Evolutionary conservation across 305 asterid species (phyloP).

Genomic region (Striga hermonthica): DNA sequence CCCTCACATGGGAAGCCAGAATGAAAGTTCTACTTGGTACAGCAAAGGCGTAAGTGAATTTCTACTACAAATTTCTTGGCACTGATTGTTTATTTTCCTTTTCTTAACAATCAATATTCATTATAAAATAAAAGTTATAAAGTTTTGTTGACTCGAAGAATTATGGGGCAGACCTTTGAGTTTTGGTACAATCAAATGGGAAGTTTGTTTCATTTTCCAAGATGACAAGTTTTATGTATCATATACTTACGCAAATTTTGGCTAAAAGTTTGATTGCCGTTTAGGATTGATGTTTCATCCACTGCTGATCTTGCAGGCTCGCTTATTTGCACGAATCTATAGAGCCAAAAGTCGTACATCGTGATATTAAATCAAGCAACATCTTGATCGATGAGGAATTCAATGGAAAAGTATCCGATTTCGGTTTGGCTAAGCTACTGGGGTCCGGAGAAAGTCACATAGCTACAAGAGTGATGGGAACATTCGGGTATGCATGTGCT

Average conservation of each 20-base stretch:
- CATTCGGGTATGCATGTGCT: constrained; percentile 8
- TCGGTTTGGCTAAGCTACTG: constrained; percentile 7
- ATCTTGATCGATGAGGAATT: constrained; percentile 1
- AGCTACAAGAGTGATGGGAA: constrained; percentile 14
- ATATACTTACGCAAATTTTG: neutral
- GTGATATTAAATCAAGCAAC: constrained; percentile 11
- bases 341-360: constrained; percentile 13
- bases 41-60: constrained; percentile 74
- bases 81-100: too few relatives aligned
- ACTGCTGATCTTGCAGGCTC: constrained; percentile 1
- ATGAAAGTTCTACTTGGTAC: constrained; percentile 83
- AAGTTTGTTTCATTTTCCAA: neutral
- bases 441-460: constrained; percentile 14
- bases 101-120: too few relatives aligned
- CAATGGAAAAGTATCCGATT: constrained; percentile 15
- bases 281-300: neutral
- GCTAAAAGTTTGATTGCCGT: neutral
- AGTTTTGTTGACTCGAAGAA: neutral
- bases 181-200: neutral
- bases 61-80: neutral
- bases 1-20: constrained; percentile 84
- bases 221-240: neutral
- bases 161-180: neutral
- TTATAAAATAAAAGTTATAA: neutral
- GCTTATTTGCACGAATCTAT: constrained; percentile 15